A percentile compares a stretch with the other conserved stretches of the same genome.
Conservation (phyloP, 345 rosid species). For the Chamaenerion angustifolium region DNA sequence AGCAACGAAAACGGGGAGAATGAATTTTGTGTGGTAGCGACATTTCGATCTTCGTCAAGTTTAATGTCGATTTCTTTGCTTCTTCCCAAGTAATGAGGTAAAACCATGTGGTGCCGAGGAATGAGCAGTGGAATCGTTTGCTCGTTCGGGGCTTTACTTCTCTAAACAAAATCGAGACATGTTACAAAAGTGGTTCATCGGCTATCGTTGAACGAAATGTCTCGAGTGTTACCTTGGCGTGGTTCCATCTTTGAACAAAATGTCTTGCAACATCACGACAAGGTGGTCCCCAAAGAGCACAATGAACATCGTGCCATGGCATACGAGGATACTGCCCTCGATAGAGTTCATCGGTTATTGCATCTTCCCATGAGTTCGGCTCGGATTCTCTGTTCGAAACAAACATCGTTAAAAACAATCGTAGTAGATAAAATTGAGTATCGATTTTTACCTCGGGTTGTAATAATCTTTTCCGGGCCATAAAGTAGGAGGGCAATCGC, state of each 20-base stretch:
- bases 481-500: slow-evolving; percentile 48
- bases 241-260: slow-evolving; percentile 95
- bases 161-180: slow-evolving; percentile 18
- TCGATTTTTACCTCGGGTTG: slow-evolving; percentile 56
- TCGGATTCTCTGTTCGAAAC: slow-evolving; percentile 67
- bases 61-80: slow-evolving; percentile 44
- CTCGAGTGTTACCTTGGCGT: slow-evolving; percentile 51
- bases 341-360: slow-evolving; percentile 68
- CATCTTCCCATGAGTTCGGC: slow-evolving; percentile 95
- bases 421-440: neutral
- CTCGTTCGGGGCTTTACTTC: slow-evolving; percentile 82
- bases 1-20: slow-evolving; percentile 43
- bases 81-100: slow-evolving; percentile 85
- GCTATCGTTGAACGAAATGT: slow-evolving; percentile 1
- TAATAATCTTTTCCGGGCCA: slow-evolving; percentile 98
- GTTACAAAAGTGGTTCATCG: neutral
- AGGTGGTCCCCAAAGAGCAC: slow-evolving; percentile 96
- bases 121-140: slow-evolving; percentile 72
- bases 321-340: slow-evolving; percentile 69
- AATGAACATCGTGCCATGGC: slow-evolving; percentile 98
- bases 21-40: slow-evolving; percentile 24
- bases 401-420: neutral
- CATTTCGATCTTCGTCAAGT: slow-evolving; percentile 19
- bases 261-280: slow-evolving; percentile 87
- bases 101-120: slow-evolving; percentile 94